A percentile compares a stretch with the other conserved stretches of the same genome.
phyloP scores from a whole-genome alignment of 2,329 filamentous ascomycete genomes.

The Aulographum hederae region DNA sequence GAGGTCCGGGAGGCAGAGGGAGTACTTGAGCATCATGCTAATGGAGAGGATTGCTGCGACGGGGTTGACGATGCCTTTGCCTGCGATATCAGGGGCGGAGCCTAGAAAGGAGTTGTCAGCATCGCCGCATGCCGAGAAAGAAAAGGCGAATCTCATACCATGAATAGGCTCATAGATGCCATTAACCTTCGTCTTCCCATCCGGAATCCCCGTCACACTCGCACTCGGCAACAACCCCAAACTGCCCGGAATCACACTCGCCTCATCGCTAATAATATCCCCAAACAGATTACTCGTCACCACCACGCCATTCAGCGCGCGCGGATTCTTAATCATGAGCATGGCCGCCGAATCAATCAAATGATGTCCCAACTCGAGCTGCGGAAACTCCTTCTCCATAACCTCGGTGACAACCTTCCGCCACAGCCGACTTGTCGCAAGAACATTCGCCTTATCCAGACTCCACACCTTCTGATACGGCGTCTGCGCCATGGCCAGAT shows the following conservation, averaged over 20 bases:
- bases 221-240: constrained; percentile 79
- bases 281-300: constrained; percentile 91
- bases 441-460: constrained; percentile 91
- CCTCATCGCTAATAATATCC: constrained; percentile 92
- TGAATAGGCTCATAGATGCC: constrained; percentile 98
- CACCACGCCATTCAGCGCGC: constrained; percentile 72
- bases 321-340: constrained; percentile 91
- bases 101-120: constrained; percentile 27
- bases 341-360: constrained; percentile 94
- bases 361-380: constrained; percentile 70
- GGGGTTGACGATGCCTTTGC: constrained; percentile 81
- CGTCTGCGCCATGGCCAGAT: constrained; percentile 59
- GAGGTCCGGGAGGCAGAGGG: constrained; percentile 59
- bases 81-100: constrained; percentile 83
- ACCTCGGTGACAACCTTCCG: constrained; percentile 70
- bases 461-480: constrained; percentile 67
- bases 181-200: constrained; percentile 69
- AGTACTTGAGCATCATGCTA: constrained; percentile 94
- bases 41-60: constrained; percentile 81
- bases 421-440: constrained; percentile 82
- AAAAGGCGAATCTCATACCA: too few species aligned
- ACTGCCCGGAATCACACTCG: constrained; percentile 80
- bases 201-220: constrained; percentile 69
- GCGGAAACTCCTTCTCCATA: constrained; percentile 76
- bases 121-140: too few species aligned